Conservation (phyloP, 306 rosid species). For the Trichosanthes truncata region DNA sequence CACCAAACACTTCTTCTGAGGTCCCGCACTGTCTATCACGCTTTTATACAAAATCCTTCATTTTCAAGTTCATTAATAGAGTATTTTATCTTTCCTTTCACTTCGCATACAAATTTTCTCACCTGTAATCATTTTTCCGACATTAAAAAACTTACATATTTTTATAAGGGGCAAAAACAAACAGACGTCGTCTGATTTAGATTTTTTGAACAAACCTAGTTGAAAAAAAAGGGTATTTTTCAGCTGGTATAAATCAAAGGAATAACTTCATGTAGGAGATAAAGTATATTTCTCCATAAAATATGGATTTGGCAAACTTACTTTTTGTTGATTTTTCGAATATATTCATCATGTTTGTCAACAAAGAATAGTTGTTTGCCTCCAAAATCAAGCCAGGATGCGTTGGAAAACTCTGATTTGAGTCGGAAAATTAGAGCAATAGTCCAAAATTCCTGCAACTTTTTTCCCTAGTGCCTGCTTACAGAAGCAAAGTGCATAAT, state of each 20-base stretch:
- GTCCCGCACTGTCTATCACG: slow-evolving; percentile 39
- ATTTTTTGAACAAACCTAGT: not conserved
- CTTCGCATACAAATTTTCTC: not conserved
- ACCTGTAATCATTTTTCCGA: not conserved
- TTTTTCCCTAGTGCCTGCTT: not conserved
- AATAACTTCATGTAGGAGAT: not conserved
- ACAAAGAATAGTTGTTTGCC: slow-evolving; percentile 6
- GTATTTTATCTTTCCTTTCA: not conserved
- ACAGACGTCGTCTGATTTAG: not conserved
- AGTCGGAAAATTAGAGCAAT: not conserved
- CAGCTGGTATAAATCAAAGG: not conserved
- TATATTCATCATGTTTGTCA: slow-evolving; percentile 3
- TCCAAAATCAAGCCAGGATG: slow-evolving; percentile 1
- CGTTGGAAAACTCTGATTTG: slow-evolving; percentile 6
- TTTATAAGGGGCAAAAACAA: not conserved
- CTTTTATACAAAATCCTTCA: slow-evolving; percentile 19
- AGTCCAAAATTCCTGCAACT: slow-evolving; percentile 1
- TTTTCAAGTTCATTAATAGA: not conserved
- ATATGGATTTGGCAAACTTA: slow-evolving; percentile 3
- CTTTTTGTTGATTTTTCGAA: not conserved
- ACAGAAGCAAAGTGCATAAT: not conserved
- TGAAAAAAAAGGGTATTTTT: not conserved
- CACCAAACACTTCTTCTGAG: slow-evolving; percentile 35
- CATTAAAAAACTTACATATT: not conserved
- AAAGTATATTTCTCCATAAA: not conserved